Evolutionary conservation across 106 monocot genomes (phyloP), one percentile per base, ranked within the genome.

Genomic region (Agapanthus africanus): DNA sequence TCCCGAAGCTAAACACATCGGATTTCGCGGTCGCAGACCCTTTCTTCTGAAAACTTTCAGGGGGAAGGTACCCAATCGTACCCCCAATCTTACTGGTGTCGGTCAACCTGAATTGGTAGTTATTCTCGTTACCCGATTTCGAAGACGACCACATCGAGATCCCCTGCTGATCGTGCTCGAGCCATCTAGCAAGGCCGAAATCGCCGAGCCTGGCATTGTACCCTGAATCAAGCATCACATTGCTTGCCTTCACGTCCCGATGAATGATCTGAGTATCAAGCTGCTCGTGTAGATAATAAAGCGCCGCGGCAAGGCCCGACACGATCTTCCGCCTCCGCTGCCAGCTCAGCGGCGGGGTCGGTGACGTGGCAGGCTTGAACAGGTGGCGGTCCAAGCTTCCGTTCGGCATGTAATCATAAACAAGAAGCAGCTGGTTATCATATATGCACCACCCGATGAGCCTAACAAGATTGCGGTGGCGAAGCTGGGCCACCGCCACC

Each of bases 401-500:
- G 70, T 94, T 94, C 34, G 94, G 90, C 94, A 94, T 94, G 82
- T 94, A 94, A 41, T 94, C 94, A 36, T 94, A 94, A 26, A 94
- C 94, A 15, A 94, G 84, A 15, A 90, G 84, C 16, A 94, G 84
- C 39, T 81, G 81, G 32, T 72, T 40, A 33, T 88, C 85, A 56
- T 91, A 67, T 31, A 76, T 77, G 80, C 94, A 94, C 94, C 94
- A 94, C 1, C 94, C 94, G 6, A 90, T 82, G 44, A 94, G 83
- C 33, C 77, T 71, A 36, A 94, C 94, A 38, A 94, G 90, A 68
- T 94, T 94, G 28, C 94, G 84, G 79, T 94, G 94, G n/a, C 94
- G 94, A 41, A 94, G 94, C 80, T 83, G 82, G n/a, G 94, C 94
- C 4, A 94, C 94, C 15, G 94, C 90, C 7, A 68, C 80, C 26